Evolutionary conservation across 2,329 filamentous ascomycete genomes (phyloP).

Genomic region (Sclerotinia glacialis): DNA sequence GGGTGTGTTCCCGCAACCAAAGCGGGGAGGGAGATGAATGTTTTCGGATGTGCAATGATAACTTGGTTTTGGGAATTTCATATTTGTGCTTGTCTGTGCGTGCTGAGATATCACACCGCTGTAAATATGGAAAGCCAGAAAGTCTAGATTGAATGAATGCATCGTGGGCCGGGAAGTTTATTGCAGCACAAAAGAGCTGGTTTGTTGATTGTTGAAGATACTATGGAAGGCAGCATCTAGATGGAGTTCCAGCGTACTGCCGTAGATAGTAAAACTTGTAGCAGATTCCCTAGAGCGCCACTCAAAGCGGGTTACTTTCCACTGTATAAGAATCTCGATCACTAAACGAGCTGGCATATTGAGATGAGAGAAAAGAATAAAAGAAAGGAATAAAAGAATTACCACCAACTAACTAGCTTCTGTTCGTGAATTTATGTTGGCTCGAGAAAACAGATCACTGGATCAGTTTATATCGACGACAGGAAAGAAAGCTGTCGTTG

Average conservation of each 20-base stretch:
- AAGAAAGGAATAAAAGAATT: too few species aligned
- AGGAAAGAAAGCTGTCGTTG: background rate
- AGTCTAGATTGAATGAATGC: too few species aligned
- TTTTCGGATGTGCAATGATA: too few species aligned
- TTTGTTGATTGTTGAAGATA: too few species aligned
- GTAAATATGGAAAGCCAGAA: too few species aligned
- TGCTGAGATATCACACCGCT: too few species aligned
- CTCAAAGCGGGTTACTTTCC: background rate
- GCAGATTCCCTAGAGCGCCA: background rate
- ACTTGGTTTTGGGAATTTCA: background rate
- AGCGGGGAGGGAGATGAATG: background rate
- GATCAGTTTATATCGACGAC: background rate
- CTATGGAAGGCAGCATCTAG: too few species aligned
- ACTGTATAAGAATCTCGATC: too few species aligned
- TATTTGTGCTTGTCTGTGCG: background rate
- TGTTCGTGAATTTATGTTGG: background rate
- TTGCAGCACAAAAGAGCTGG: too few species aligned
- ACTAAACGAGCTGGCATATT: background rate
- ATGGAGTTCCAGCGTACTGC: too few species aligned
- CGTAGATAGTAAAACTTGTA: background rate
- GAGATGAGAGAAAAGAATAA: background rate
- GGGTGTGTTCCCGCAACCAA: background rate
- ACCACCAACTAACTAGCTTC: background rate
- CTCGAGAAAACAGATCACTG: background rate
- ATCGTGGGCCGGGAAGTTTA: too few species aligned